A percentile compares a stretch with the other conserved stretches of the same genome.
phyloP scores from a whole-genome alignment of 2,329 filamentous ascomycete species.

The Salinomyces thailandicus region DNA sequence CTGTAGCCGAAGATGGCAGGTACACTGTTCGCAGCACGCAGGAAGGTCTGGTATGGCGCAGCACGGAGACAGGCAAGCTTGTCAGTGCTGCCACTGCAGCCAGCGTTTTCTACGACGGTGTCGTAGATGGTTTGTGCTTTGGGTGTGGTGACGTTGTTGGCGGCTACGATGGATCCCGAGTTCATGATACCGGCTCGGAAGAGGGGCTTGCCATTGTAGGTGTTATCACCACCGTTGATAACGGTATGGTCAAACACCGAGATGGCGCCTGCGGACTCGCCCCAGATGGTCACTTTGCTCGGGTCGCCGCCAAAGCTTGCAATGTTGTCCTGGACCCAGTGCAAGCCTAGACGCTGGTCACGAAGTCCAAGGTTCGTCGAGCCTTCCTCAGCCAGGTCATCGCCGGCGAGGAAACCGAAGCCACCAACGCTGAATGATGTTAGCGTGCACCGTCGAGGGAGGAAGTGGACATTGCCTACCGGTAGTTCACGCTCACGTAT shows the following conservation, averaged over 20 bases:
- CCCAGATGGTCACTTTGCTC: constrained; percentile 57
- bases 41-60: constrained; percentile 37
- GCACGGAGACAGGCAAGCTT: constrained; percentile 40
- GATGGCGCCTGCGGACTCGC: constrained; percentile 52
- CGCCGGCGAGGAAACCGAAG: constrained; percentile 26
- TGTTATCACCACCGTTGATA: constrained; percentile 60
- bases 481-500: constrained; percentile 67
- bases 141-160: constrained; percentile 49
- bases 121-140: constrained; percentile 52
- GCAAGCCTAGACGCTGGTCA: constrained; percentile 22
- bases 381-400: constrained; percentile 25
- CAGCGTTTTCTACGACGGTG: constrained; percentile 36
- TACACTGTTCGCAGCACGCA: constrained; percentile 59
- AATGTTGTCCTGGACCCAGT: constrained; percentile 42
- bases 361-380: constrained; percentile 26
- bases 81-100: constrained; percentile 33
- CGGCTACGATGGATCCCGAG: constrained; percentile 53
- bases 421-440: constrained; percentile 19
- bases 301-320: constrained; percentile 50
- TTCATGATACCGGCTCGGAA: constrained; percentile 74
- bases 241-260: constrained; percentile 68
- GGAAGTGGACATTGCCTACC: constrained; percentile 4
- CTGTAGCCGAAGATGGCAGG: constrained; percentile 57
- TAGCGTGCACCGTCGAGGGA: not conserved
- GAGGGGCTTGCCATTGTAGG: constrained; percentile 62